Percentiles rank a stretch among this genome's conserved stretches.
Evolutionary conservation across 2,329 filamentous ascomycete genomes (phyloP).

Genomic region (Fusarium sp.): DNA sequence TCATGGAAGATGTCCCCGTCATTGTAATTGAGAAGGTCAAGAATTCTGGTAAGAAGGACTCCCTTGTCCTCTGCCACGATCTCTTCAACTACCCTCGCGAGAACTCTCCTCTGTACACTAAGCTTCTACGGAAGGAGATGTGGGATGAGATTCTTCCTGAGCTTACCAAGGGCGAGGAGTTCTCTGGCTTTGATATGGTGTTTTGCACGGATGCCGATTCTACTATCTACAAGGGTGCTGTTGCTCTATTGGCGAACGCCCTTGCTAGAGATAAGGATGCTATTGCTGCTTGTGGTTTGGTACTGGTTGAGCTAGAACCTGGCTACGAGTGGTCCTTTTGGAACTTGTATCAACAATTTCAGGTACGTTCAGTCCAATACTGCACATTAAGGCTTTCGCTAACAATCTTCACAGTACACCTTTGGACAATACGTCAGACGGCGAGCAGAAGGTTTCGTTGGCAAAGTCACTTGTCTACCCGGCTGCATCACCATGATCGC

Average conservation of each 20-base stretch:
- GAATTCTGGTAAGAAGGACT: constrained; percentile 40
- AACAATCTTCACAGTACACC: constrained; percentile 26
- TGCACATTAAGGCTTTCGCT: neutral
- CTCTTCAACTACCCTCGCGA: constrained; percentile 37
- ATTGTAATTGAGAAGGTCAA: constrained; percentile 41
- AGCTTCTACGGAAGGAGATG: constrained; percentile 35
- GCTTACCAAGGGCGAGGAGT: constrained; percentile 23
- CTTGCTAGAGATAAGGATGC: constrained; percentile 35
- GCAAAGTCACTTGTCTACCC: constrained; percentile 36
- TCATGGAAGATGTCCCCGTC: constrained; percentile 39
- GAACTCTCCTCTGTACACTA: constrained; percentile 33
- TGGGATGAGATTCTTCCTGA: constrained; percentile 30
- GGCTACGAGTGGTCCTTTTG: constrained; percentile 40
- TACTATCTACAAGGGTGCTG: constrained; percentile 38
- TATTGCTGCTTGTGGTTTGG: constrained; percentile 36
- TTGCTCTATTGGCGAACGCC: constrained; percentile 24
- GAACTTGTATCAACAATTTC: constrained; percentile 41
- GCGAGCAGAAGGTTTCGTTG: constrained; percentile 31
- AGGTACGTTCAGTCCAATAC: constrained; percentile 1
- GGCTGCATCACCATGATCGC: constrained; percentile 42
- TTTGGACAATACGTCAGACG: constrained; percentile 39
- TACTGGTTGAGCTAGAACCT: constrained; percentile 37
- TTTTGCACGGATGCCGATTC: constrained; percentile 40
- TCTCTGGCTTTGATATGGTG: constrained; percentile 37
- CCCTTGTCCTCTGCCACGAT: constrained; percentile 34